These are phyloP conservation scores for Phyllosticta capitalensis DNA, from an alignment of 2,329 filamentous ascomycete genomes.

Conservation along the genomic window DNA sequence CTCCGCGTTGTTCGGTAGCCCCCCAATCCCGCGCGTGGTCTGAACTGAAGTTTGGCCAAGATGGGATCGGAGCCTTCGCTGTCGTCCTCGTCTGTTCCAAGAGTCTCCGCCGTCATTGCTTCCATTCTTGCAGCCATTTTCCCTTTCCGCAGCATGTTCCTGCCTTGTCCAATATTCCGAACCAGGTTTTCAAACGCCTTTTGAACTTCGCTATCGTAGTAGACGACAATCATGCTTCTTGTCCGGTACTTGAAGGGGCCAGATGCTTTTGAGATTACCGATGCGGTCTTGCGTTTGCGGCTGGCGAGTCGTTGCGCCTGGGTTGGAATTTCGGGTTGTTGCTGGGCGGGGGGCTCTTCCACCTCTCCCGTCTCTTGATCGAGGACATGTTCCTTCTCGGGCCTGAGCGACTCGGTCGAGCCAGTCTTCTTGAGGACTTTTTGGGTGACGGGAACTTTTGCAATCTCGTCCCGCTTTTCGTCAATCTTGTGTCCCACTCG, in stretches of 20 bases:
- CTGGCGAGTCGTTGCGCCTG: conserved; percentile 14
- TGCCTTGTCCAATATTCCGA: conserved; percentile 66
- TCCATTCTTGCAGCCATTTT: conserved; percentile 72
- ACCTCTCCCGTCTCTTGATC: conserved; percentile 12
- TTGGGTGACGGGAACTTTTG: conserved; percentile 21
- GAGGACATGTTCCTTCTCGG: conserved; percentile 4
- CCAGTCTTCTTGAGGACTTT: conserved; percentile 25
- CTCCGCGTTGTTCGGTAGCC: conserved; percentile 20
- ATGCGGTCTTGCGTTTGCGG: conserved; percentile 36
- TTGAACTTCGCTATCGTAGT: conserved; percentile 84
- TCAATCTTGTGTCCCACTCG: conserved; percentile 24
- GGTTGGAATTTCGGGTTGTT: conserved; percentile 14
- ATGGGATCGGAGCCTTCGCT: conserved; percentile 19
- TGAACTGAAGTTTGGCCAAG: conserved; percentile 28
- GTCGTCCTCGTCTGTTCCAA: conserved; percentile 19
- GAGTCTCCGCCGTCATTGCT: conserved; percentile 26
- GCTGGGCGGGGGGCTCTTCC: conserved; percentile 14
- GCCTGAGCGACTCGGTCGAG: conserved; percentile 29
- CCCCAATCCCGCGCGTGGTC: conserved; percentile 21
- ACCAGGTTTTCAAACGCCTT: conserved; percentile 74
- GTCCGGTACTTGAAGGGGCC: conserved; percentile 52
- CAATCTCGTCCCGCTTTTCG: conserved; percentile 25
- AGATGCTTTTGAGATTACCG: conserved; percentile 30
- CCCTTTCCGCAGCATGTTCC: conserved; percentile 78
- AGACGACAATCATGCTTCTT: conserved; percentile 73